phyloP scores from a whole-genome alignment of 176 grass and related monocot genomes.

The Elaeis guineensis region DNA sequence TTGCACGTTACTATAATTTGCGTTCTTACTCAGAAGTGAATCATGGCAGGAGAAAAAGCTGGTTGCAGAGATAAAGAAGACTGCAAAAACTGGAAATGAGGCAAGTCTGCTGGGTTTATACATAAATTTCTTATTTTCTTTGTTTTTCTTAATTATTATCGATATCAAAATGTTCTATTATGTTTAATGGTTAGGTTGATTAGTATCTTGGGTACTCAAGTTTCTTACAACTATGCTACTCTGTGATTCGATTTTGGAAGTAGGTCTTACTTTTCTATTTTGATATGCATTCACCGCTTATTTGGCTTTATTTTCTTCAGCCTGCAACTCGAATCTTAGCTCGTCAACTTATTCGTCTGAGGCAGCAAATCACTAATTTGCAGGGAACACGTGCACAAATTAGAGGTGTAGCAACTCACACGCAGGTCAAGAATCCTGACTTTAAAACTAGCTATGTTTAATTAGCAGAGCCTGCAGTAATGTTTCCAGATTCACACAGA shows the following conservation, averaged over 20 bases:
- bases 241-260: no score
- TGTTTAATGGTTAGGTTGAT: constrained; percentile 16
- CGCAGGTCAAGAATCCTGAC: constrained; percentile 39
- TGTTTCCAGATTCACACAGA: no score
- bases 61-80: constrained; percentile 95
- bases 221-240: no score
- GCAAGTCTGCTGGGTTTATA: constrained; percentile 25
- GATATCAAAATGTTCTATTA: not conserved
- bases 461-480: no score
- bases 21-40: constrained; percentile 18
- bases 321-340: constrained; percentile 93
- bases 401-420: constrained; percentile 93
- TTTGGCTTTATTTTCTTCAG: constrained; percentile 16
- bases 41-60: constrained; percentile 88
- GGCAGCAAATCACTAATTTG: constrained; percentile 94
- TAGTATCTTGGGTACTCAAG: not conserved
- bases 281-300: no score
- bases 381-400: constrained; percentile 94
- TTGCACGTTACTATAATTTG: constrained; percentile 9
- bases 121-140: constrained; percentile 3
- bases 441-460: no score
- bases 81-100: constrained; percentile 95
- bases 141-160: constrained; percentile 3
- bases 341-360: constrained; percentile 81
- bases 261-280: no score